Base-by-base conservation (phyloP, 371 early-diverging fungal genomes). In the Massospora cicadina region DNA sequence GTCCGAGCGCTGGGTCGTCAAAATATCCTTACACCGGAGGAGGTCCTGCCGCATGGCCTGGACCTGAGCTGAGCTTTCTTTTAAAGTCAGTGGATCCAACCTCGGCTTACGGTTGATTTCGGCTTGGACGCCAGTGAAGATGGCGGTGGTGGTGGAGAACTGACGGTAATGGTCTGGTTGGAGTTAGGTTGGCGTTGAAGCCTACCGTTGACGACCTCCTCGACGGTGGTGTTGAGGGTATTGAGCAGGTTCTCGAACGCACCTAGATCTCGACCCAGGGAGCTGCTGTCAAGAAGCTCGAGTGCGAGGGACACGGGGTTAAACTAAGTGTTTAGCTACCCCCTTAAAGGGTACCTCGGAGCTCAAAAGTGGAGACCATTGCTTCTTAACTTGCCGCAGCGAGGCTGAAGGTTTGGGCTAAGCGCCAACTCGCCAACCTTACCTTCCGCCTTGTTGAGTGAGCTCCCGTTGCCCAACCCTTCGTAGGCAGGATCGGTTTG, bases 61-160 rank as follows among this genome's bases (percentile, higher is more conserved):
- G 23, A 67, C 69, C 29, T 58, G 31, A 57, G 43, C 5, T 43
- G 17, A 43, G 43, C 43, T 17, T 17, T 43, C 43, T 43, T 43
- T 10, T 10, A 43, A 5, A 43, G 5, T 43, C 5, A 17, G 10
- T 17, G 5, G 43, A 17, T 17, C 17, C 17, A 10, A 17, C 43
- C 5, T 10, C 10, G 17, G 43, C 17, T 64, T 32, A 65, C 60
- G 12, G 65, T 65, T 53, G 54, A 63, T n/a, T 53, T 60, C 60
- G 1, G 57, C 7, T 23, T 54, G 55, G 1, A 93, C 89, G 17
- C 86, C 85, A 63, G 92, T 89, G 70, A 92, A 95, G 0, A 91
- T 90, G 69, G 92, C 83, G 67, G 94, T 93, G 0, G 92, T 87
- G 33, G 79, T 82, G 69, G 93, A 94, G 71, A 95, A 95, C 21